phyloP scores from a whole-genome alignment of 371 early-diverging fungal species.

The Parasitella parasitica region DNA sequence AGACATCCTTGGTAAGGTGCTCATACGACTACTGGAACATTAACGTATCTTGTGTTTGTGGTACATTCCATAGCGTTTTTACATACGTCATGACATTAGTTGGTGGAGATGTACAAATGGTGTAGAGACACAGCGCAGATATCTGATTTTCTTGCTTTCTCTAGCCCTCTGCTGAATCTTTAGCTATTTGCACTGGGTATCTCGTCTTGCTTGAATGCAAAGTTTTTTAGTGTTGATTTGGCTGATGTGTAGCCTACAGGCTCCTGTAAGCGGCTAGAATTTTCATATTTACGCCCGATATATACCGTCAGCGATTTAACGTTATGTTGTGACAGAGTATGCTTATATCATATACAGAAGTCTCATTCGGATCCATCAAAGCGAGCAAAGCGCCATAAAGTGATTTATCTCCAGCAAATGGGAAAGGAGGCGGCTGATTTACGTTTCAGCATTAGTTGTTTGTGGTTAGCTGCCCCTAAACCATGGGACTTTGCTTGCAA shows the following conservation, averaged over 20 bases:
- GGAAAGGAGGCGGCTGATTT: constrained; percentile 44
- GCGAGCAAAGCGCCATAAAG: constrained; percentile 23
- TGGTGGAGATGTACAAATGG: constrained; percentile 45
- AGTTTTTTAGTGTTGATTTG: constrained; percentile 39
- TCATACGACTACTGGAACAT: constrained; percentile 56
- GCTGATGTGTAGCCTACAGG: constrained; percentile 51
- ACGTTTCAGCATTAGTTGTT: constrained; percentile 47
- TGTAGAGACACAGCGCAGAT: constrained; percentile 4
- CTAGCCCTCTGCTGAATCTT: constrained; percentile 33
- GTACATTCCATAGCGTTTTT: too few species aligned
- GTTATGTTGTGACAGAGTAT: constrained; percentile 51
- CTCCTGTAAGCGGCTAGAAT: constrained; percentile 71
- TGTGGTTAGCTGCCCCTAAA: constrained; percentile 46
- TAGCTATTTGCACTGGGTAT: constrained; percentile 38
- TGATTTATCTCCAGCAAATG: constrained; percentile 65
- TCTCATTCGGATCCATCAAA: constrained; percentile 14
- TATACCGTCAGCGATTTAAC: constrained; percentile 41
- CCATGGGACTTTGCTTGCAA: constrained; percentile 48
- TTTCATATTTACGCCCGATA: constrained; percentile 38
- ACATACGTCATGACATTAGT: constrained; percentile 54
- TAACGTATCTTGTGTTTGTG: not conserved
- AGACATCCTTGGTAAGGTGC: constrained; percentile 42
- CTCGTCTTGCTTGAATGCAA: constrained; percentile 27
- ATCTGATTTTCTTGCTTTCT: constrained; percentile 15
- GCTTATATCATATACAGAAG: constrained; percentile 35